phyloP scores from a whole-genome alignment of 2,329 filamentous ascomycete species.

The Penicillium vulpinum region DNA sequence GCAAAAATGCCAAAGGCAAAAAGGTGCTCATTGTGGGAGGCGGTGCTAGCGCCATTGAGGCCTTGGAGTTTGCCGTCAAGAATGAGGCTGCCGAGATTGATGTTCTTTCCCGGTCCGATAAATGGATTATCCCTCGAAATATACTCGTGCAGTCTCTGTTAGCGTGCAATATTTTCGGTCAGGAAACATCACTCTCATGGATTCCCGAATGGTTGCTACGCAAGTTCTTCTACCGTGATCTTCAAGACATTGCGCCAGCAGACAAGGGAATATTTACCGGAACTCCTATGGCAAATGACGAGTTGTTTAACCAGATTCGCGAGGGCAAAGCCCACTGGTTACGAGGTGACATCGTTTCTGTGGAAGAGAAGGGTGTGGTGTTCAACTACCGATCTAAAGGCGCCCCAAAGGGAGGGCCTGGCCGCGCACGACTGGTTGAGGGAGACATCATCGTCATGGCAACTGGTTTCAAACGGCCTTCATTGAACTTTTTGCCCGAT shows the following conservation, averaged over 20 bases:
- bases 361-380: conserved; percentile 63
- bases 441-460: conserved; percentile 81
- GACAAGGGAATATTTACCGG: conserved; percentile 72
- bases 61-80: conserved; percentile 72
- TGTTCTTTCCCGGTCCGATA: conserved; percentile 75
- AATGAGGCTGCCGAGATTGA: conserved; percentile 67
- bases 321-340: conserved; percentile 73
- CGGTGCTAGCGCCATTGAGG: conserved; percentile 78
- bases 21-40: conserved; percentile 75
- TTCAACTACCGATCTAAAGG: conserved; percentile 73
- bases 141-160: conserved; percentile 71
- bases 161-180: conserved; percentile 74
- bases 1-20: conserved; percentile 71
- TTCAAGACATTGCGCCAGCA: conserved; percentile 69
- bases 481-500: conserved; percentile 69
- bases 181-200: conserved; percentile 72
- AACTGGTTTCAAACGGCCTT: conserved; percentile 75
- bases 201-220: conserved; percentile 75
- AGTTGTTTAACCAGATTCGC: conserved; percentile 74
- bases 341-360: conserved; percentile 72
- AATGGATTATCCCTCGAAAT: conserved; percentile 86
- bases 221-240: conserved; percentile 79
- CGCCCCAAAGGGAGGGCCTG: conserved; percentile 74
- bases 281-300: conserved; percentile 84
- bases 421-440: conserved; percentile 63